Evolutionary conservation across 2,329 filamentous ascomycete species (phyloP).

Genomic region (Leptographium lundbergii): DNA sequence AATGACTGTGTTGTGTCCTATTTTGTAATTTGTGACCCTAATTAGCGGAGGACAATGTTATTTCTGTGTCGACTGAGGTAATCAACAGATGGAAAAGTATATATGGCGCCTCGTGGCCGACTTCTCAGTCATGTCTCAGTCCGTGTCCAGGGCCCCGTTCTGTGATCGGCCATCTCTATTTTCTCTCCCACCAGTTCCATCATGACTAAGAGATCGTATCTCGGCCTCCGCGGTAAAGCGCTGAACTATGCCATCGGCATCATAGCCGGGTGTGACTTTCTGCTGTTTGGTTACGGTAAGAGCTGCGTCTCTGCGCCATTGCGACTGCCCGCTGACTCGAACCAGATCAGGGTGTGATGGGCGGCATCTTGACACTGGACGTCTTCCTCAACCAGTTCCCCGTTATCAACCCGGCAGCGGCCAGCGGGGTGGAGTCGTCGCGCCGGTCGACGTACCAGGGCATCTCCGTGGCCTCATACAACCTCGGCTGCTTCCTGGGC

Average conservation of each 20-base stretch:
- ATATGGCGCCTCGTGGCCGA: background rate
- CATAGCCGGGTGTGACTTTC: conserved; percentile 62
- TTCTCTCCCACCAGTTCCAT: background rate
- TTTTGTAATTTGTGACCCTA: background rate
- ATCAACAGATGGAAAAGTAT: background rate
- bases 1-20: background rate
- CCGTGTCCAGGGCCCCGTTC: background rate
- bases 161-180: background rate
- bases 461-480: conserved; percentile 23
- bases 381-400: conserved; percentile 45
- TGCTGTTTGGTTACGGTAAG: conserved; percentile 46
- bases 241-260: conserved; percentile 58
- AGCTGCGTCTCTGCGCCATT: background rate
- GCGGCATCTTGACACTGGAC: conserved; percentile 57
- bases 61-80: background rate
- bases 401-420: conserved; percentile 32
- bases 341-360: conserved; percentile 63
- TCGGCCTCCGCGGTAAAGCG: conserved; percentile 51
- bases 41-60: background rate
- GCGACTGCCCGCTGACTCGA: background rate
- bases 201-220: conserved; percentile 27
- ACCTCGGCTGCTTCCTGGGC: conserved; percentile 19
- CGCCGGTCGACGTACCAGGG: conserved; percentile 37
- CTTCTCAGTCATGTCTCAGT: no score
- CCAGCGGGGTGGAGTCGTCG: conserved; percentile 19